Conservation (phyloP, 148 eudicot species). For the Beta vulgaris region DNA sequence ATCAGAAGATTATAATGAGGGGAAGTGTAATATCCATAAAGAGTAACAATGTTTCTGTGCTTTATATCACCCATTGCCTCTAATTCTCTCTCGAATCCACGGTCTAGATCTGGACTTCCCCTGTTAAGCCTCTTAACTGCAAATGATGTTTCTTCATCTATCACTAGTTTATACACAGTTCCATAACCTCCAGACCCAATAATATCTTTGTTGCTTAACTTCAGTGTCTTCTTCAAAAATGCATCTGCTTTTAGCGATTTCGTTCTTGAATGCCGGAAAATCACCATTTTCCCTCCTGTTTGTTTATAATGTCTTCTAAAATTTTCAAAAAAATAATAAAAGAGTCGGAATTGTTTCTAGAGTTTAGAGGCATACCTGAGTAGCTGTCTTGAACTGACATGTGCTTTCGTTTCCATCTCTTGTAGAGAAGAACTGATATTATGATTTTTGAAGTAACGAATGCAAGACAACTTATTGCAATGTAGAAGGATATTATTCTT, state of each 20-base stretch:
- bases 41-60: slow-evolving; percentile 77
- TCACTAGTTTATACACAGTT: slow-evolving; percentile 62
- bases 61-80: slow-evolving; percentile 92
- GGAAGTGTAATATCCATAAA: slow-evolving; percentile 79
- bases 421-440: slow-evolving; percentile 64
- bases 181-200: slow-evolving; percentile 94
- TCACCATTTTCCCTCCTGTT: slow-evolving; percentile 93
- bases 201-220: slow-evolving; percentile 71
- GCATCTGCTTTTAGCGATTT: slow-evolving; percentile 49
- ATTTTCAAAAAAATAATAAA: too few species aligned
- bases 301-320: not conserved
- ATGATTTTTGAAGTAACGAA: slow-evolving; percentile 63
- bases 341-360: not conserved
- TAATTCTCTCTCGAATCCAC: slow-evolving; percentile 88
- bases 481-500: slow-evolving; percentile 38
- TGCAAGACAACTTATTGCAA: slow-evolving; percentile 60
- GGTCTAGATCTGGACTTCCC: slow-evolving; percentile 64
- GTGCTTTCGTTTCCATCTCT: slow-evolving; percentile 69
- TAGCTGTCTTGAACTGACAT: slow-evolving; percentile 54
- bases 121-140: slow-evolving; percentile 79
- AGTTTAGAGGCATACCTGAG: slow-evolving; percentile 35
- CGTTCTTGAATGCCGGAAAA: slow-evolving; percentile 56
- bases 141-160: slow-evolving; percentile 50
- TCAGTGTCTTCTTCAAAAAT: slow-evolving; percentile 64
- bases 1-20: slow-evolving; percentile 79